Evolutionary conservation across 176 grass and related monocot species (phyloP).

Genomic region (Hordeum vulgare): MorexV3_pseudomolecules_assembly NC_058523.1:180958883-180959382

Average conservation of each 20-base stretch:
- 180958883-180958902: background rate
- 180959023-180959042: slow-evolving; percentile 76
- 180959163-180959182: slow-evolving; percentile 80
- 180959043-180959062: slow-evolving; percentile 84
- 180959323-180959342: slow-evolving; percentile 19
- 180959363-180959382: slow-evolving; percentile 49
- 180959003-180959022: background rate
- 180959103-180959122: slow-evolving; percentile 54
- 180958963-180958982: slow-evolving; percentile 8
- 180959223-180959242: slow-evolving; percentile 72
- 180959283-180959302: background rate
- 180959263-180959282: background rate
- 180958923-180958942: background rate
- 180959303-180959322: no score
- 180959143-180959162: slow-evolving; percentile 76
- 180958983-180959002: background rate
- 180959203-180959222: slow-evolving; percentile 62
- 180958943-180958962: background rate
- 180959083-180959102: slow-evolving; percentile 73
- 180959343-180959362: slow-evolving; percentile 62
- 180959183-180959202: slow-evolving; percentile 77
- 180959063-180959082: slow-evolving; percentile 74
- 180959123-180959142: slow-evolving; percentile 90
- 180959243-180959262: slow-evolving; percentile 44
- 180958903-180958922: background rate